A percentile compares a stretch with the other conserved stretches of the same genome.
phyloP scores from a whole-genome alignment of 1,139 yeast species.

The Pneumocystis canis region DNA sequence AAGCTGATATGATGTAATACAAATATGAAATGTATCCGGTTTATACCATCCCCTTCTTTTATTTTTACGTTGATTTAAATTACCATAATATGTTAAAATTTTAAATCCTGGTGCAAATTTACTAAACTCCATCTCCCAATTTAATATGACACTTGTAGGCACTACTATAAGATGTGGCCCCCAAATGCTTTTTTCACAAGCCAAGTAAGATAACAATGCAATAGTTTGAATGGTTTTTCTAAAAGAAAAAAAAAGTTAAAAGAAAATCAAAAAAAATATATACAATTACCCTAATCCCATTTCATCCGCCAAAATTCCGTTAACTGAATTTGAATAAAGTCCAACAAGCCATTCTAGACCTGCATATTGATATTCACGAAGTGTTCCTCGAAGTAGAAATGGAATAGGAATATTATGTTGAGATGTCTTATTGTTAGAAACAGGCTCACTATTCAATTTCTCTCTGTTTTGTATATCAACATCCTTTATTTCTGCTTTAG shows the following conservation, averaged over 20 bases:
- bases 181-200: conserved; percentile 90
- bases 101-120: conserved; percentile 97
- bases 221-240: conserved; percentile 86
- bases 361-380: conserved; percentile 86
- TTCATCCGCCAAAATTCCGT: conserved; percentile 95
- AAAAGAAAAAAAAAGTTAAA: not conserved
- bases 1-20: conserved; percentile 90
- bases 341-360: conserved; percentile 97
- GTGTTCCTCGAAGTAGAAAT: conserved; percentile 53
- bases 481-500: not conserved
- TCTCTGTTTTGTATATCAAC: not conserved
- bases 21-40: conserved; percentile 89
- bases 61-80: conserved; percentile 93
- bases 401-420: conserved; percentile 24
- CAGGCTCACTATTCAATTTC: not conserved
- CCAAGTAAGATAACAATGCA: conserved; percentile 68
- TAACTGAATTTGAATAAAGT: conserved; percentile 77
- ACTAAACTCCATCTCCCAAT: conserved; percentile 99
- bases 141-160: conserved; percentile 95
- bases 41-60: conserved; percentile 97
- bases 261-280: conserved; percentile 16
- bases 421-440: conserved; percentile 2
- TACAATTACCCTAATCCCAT: conserved; percentile 77
- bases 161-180: conserved; percentile 95
- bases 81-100: conserved; percentile 87